These are phyloP conservation scores for Hypoxylon lienhwacheense DNA, from an alignment of 495 filamentous ascomycete genomes.

Conservation along the genomic window DNA sequence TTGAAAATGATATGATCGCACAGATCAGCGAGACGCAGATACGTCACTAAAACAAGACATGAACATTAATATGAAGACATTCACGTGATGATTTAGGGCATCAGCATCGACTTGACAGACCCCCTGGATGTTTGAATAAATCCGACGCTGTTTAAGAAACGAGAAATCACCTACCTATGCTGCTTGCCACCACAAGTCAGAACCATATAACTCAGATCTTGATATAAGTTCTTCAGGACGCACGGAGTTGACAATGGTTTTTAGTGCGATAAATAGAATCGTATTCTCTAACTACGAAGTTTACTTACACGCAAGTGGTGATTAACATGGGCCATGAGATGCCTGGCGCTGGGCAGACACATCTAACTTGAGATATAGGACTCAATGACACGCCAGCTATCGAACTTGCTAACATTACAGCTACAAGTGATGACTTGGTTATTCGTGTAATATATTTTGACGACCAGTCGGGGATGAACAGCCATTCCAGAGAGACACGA, in stretches of 20 bases:
- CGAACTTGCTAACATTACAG: slow-evolving; percentile 51
- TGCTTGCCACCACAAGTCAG: slow-evolving; percentile 46
- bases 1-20: slow-evolving; percentile 51
- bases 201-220: slow-evolving; percentile 47
- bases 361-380: slow-evolving; percentile 50
- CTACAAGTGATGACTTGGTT: slow-evolving; percentile 50
- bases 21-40: slow-evolving; percentile 53
- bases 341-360: slow-evolving; percentile 44
- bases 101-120: slow-evolving; percentile 45
- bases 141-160: slow-evolving; percentile 44
- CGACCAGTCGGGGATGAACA: slow-evolving; percentile 43
- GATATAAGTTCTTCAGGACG: slow-evolving; percentile 30
- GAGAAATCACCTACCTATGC: slow-evolving; percentile 45
- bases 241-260: not conserved
- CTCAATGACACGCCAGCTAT: slow-evolving; percentile 54
- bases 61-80: slow-evolving; percentile 47
- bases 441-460: slow-evolving; percentile 48
- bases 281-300: slow-evolving; percentile 50
- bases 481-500: slow-evolving; percentile 45
- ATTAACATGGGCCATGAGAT: slow-evolving; percentile 51
- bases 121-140: slow-evolving; percentile 50
- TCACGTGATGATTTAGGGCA: slow-evolving; percentile 50
- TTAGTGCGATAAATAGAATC: slow-evolving; percentile 30
- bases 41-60: slow-evolving; percentile 49
- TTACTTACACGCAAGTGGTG: slow-evolving; percentile 55